Base-by-base conservation (phyloP, 371 early-diverging fungal genomes). In the Circinella umbellata region DNA sequence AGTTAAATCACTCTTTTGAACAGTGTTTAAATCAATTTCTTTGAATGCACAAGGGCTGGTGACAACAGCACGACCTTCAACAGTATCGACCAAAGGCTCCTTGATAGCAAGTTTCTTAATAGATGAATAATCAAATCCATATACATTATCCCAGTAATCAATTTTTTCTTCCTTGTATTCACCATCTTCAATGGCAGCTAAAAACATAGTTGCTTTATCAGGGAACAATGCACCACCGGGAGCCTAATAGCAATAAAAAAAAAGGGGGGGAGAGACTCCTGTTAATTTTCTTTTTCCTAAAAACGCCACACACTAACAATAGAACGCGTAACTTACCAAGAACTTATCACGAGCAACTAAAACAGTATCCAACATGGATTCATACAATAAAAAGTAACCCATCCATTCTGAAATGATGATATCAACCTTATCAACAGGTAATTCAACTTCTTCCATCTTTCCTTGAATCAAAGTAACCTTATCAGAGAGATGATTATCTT, bases 351-450 rank as follows among this genome's bases (percentile, higher is more conserved):
- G 91, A 15, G 99, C 99, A 63, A 90, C 86, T 53, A 99, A 86
- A 27, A 99, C 99, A 7, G 98, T 96, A 81, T 99, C 98, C 77
- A 99, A 86, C 99, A 99, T 99, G 79, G 94, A 94, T 78, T 99
- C 98, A 79, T 96, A 98, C 61, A 98, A 86, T 77, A 98, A 87
- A 78, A 97, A 98, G 89, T 99, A 98, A 36, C 99, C 99, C 97
- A 99, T 99, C 99, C 99, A 99, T 80, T 99, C 99, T 5, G 96
- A 95, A 66, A 99, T 95, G 71, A 99, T 98, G 63, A 97, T 95
- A 73, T 96, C 96, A 20, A 96, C 96, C 67, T 91, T 86, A 66
- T 93, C 91, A 35, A 95, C 96, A 20, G 99, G 98, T 18, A 98
- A 86, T 35, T 77, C 81, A 27, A 99, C 93, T 72, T 97, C 96